Percentiles rank a stretch among this genome's conserved stretches.
Conservation (phyloP, 768 basidiomycete genomes). For the Lactarius sanguifluus region DNA sequence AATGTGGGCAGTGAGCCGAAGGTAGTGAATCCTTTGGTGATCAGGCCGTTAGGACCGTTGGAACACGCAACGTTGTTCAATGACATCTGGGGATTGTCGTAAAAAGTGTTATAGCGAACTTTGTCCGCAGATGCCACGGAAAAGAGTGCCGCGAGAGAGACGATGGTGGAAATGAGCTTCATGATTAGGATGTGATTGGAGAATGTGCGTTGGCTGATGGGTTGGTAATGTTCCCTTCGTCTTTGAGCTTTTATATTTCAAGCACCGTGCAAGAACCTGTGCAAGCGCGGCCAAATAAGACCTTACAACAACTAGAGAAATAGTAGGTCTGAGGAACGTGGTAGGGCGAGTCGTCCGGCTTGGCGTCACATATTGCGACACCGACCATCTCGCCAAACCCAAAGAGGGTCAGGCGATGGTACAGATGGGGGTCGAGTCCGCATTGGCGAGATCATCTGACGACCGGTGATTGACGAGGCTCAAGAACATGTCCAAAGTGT, state of each 20-base stretch:
- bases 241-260: background rate
- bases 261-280: too few species aligned
- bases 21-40: conserved; percentile 26
- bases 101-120: conserved; percentile 15
- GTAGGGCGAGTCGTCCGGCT: background rate
- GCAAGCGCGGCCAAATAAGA: background rate
- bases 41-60: conserved; percentile 31
- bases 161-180: too few species aligned
- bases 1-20: conserved; percentile 30
- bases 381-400: too few species aligned
- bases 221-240: background rate
- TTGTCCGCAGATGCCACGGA: conserved; percentile 4
- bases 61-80: conserved; percentile 29
- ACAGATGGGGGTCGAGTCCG: background rate
- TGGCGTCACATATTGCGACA: background rate
- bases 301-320: background rate
- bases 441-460: background rate
- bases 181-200: background rate
- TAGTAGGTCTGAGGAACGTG: background rate
- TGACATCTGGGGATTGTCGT: conserved; percentile 18
- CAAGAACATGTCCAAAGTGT: background rate
- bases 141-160: background rate
- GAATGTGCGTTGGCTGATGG: background rate
- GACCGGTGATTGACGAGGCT: background rate
- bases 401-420: background rate